Evolutionary conservation across 306 rosid genomes (phyloP), one percentile per base, ranked within the genome.

Genomic region (Fragaria vesca): DNA sequence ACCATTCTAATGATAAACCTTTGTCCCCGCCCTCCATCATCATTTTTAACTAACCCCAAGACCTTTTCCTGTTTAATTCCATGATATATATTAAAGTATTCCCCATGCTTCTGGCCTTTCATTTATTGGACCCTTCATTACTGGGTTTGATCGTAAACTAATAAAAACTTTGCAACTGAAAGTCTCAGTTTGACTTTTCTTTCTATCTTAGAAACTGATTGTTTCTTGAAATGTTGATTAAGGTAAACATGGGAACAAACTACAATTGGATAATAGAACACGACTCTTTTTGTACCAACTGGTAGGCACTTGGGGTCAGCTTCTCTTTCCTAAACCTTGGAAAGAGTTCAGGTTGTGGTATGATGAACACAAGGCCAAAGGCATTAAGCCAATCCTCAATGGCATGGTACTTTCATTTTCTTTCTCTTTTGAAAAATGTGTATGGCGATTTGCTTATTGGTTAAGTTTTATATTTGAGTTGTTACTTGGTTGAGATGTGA

Each of bases 221-320:
- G 36, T 60, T 60, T 26, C 0, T 30, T 48, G 61, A 24, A 71
- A 63, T 83, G 67, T 76, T 86, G 38, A 32, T 72, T 51, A 1
- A 92, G 98, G 98, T 72, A 94, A 94, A 80, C 97, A 89, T 65
- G 98, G 98, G 73, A 92, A 92, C 85, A 92, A 89, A 78, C 80
- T 92, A 66, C 79, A 81, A 55, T 75, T 90, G 86, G 95, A 92
- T 83, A 83, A 74, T 75, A 72, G 74, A 66, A 88, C 95, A 30
- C 86, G 82, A 28, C 87, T 87, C 55, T 94, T 94, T 80, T 78
- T 94, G 76, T 94, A 92, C 88, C 97, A 90, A 78, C 80, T 94
- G 77, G 97, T 94, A 55, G 98, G 98, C 72, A 92, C 98, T 17
- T 92, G 98, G 98, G 98, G 98, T 47, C 98, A 94, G 76, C 93